Percentiles rank a stretch among this genome's conserved stretches.
Conservation (phyloP, 2,329 filamentous ascomycete species). For the Cordyceps cicadae region DNA sequence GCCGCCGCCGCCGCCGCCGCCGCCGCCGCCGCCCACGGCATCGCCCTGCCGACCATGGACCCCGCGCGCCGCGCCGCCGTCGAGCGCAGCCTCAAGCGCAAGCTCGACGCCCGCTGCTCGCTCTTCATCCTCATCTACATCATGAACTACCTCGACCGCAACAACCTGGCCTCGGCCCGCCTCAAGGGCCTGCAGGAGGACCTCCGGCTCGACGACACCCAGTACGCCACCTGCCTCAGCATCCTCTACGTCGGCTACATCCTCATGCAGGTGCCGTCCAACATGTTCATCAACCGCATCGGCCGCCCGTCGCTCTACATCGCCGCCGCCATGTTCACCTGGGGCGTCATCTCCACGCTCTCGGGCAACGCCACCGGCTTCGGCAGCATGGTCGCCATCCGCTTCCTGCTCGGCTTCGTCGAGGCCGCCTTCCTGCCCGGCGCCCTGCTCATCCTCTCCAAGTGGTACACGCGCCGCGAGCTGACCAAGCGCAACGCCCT, state of each 20-base stretch:
- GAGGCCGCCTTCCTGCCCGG: constrained; percentile 60
- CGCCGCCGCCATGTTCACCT: constrained; percentile 44
- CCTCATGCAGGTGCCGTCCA: constrained; percentile 54
- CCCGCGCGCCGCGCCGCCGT: constrained; percentile 43
- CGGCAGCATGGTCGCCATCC: constrained; percentile 43
- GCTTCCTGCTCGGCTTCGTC: constrained; percentile 54
- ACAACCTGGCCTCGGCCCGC: constrained; percentile 60
- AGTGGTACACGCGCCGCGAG: constrained; percentile 58
- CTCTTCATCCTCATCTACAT: constrained; percentile 70
- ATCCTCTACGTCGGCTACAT: constrained; percentile 62
- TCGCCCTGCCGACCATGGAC: constrained; percentile 19
- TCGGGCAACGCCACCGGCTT: constrained; percentile 46
- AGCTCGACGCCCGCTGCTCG: constrained; percentile 60
- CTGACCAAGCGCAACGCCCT: constrained; percentile 47
- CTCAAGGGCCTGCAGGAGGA: constrained; percentile 58
- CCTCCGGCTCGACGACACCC: constrained; percentile 42
- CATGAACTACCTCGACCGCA: constrained; percentile 61
- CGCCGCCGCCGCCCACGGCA: background rate
- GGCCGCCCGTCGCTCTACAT: constrained; percentile 44
- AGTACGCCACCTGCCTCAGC: constrained; percentile 56
- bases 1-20: background rate
- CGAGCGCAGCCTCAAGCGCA: constrained; percentile 60
- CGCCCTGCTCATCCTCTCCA: constrained; percentile 53
- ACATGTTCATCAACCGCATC: constrained; percentile 50
- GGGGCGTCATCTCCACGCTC: constrained; percentile 52